These are phyloP conservation scores for Skeletonema menzelii DNA, from an alignment of 108 stramenopile genomes.

Conservation along the genomic window DNA sequence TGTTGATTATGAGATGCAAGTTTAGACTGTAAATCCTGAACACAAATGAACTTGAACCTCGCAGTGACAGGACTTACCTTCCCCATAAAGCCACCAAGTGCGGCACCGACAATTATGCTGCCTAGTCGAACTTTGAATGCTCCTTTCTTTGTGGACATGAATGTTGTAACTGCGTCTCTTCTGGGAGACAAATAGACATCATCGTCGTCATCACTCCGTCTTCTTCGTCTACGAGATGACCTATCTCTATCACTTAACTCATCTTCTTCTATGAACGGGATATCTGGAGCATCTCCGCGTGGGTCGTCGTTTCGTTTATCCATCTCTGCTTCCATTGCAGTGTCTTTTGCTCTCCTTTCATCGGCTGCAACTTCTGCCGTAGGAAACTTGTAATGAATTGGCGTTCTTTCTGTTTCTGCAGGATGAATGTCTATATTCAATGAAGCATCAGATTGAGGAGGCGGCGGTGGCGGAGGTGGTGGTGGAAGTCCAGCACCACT, in stretches of 20 bases:
- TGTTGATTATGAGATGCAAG: slow-evolving; percentile 6
- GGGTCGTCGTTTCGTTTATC: background rate
- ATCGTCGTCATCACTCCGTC: slow-evolving; percentile 26
- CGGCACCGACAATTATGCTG: slow-evolving; percentile 53
- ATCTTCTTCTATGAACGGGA: slow-evolving; percentile 25
- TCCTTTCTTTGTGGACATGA: slow-evolving; percentile 63
- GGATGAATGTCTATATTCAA: slow-evolving; percentile 28
- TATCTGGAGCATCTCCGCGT: slow-evolving; percentile 12
- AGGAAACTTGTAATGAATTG: slow-evolving; percentile 49
- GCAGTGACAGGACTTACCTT: slow-evolving; percentile 48
- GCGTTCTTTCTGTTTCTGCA: slow-evolving; percentile 35
- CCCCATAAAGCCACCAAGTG: slow-evolving; percentile 53
- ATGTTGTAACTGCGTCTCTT: slow-evolving; percentile 67
- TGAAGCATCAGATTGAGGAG: background rate
- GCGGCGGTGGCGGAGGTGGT: slow-evolving; percentile 33
- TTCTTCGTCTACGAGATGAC: slow-evolving; percentile 20
- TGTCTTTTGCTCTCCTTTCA: slow-evolving; percentile 13
- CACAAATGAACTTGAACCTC: background rate
- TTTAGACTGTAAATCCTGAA: background rate
- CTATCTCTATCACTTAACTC: slow-evolving; percentile 1
- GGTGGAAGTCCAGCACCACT: background rate
- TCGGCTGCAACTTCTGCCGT: slow-evolving; percentile 35
- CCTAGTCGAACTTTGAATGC: slow-evolving; percentile 51
- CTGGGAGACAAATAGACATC: slow-evolving; percentile 56
- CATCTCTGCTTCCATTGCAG: background rate